Evolutionary conservation across 2,329 filamentous ascomycete species (phyloP), one percentile per base, ranked within the genome.

Genomic region (Xylaria sp.): DNA sequence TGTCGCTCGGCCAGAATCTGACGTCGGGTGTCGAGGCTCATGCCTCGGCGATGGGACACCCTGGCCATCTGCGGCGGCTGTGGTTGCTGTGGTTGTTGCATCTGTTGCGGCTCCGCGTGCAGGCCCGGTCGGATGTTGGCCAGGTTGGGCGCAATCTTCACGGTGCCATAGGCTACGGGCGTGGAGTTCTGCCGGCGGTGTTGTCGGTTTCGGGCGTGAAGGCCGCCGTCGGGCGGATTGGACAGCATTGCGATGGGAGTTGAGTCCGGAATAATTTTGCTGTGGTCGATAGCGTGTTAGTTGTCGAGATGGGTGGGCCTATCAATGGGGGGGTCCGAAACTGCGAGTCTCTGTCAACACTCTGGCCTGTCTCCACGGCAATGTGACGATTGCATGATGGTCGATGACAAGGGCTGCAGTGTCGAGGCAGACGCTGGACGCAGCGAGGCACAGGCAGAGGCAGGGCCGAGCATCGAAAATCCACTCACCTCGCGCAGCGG

Each of bases 181-280:
- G 90, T 93, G 71, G 92, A 96, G 72, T 90, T 88, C 80, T 96
- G 91, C 78, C 92, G 89, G 75, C 90, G 84, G 79, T 96, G 91
- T 77, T 85, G 83, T 78, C 85, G 84, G 75, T 87, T 84, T 76
- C 86, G 86, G 76, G 83, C 83, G 74, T 90, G 87, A 80, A 91
- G 85, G 80, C 81, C 86, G 78, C 82, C 85, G 49, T 60, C 58
- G 72, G 83, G 80, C 74, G 84, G 80, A 80, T 88, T 86, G 78
- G 89, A 89, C 86, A 92, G 87, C 90, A 92, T 92, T 78, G 80
- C 83, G 79, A 82, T 65, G 85, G 82, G 84, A 84, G 80, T 82
- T 65, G 78, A 89, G 85, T 88, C 84, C 86, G 86, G 86, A 30
- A 85, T 75, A 66, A 70, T 63, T 69, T 60, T 61, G 70, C 76